Base-by-base conservation (phyloP, 176 grass and related monocot genomes). In the Raddia distichophylla region DNA sequence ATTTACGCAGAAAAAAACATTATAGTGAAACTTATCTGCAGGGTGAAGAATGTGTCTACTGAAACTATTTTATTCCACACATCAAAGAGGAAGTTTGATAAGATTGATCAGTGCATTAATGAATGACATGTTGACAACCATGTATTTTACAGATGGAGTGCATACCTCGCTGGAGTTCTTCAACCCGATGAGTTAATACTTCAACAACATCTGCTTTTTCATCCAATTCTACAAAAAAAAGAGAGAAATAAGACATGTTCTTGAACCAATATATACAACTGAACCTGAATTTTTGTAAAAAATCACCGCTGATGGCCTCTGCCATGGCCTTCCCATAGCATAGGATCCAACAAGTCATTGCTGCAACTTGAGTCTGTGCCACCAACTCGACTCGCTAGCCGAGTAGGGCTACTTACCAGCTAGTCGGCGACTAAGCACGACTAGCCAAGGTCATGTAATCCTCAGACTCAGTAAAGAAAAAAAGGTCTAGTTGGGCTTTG, bases 131-230 rank as follows among this genome's bases (percentile, higher is more conserved):
- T 10, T 75, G 20, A 12, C 6, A 77, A 51, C 60, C 47, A 51
- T 91, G 69, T 80, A 59, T 48, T 7, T 42, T 34, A 53, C 3
- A 65, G 42, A 77, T 57, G 60, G 32, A 79, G 12, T 59, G 50
- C 58, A 32, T 94, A 95, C 92, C 95, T 82, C 67, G 71, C 81
- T 95, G 86, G 67, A 98, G 88, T 69, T 95, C 88, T 77, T 98
- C 92, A 68, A 88, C 91, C 73, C 68, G 86, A 61, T 69, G 71
- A 67, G 57, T 87, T 67, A 98, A 76, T 49, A 68, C 69, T 71
- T 95, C 79, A n/a, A 87, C 79, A 62, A 74, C 18, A 11, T 76
- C 80, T 64, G 60, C 81, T 68, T 75, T 89, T 32, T 87, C 86
- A 68, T 90, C 92, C 90, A 93, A 84, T 69, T 74, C 90, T 95